Percentiles rank a stretch among this genome's conserved stretches.
Conservation (phyloP, 1,139 yeast species). For the Geotrichum siamense region DNA sequence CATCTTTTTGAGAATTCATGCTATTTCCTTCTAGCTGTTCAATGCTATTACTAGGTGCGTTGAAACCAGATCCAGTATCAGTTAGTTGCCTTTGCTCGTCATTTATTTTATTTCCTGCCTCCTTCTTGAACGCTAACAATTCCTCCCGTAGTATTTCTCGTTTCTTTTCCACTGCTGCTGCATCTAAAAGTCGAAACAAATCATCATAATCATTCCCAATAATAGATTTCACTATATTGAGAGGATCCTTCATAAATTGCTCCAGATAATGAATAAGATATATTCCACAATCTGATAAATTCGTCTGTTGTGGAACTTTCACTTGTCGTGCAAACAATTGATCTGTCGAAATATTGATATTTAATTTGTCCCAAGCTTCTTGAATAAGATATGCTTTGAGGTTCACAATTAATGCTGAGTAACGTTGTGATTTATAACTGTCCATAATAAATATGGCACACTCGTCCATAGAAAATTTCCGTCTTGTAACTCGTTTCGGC, state of each 20-base stretch:
- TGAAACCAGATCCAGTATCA: background rate
- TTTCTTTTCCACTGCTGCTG: constrained; percentile 12
- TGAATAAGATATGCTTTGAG: constrained; percentile 57
- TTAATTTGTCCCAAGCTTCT: constrained; percentile 62
- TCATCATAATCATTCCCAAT: background rate
- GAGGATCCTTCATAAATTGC: constrained; percentile 51
- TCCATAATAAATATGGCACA: constrained; percentile 62
- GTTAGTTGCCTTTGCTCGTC: background rate
- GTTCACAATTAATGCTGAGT: constrained; percentile 39
- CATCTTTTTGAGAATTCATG: background rate
- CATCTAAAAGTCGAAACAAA: constrained; percentile 21
- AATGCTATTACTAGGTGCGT: background rate
- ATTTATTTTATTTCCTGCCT: background rate
- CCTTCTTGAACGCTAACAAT: constrained; percentile 1
- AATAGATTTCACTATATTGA: constrained; percentile 38
- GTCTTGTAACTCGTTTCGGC: too few relatives aligned
- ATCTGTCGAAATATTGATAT: constrained; percentile 42
- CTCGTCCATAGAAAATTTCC: too few relatives aligned
- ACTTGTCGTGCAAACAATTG: constrained; percentile 43
- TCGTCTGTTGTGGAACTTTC: constrained; percentile 74
- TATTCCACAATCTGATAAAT: constrained; percentile 92
- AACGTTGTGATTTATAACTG: constrained; percentile 42
- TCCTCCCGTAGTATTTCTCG: constrained; percentile 5
- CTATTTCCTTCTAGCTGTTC: background rate
- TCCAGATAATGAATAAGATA: constrained; percentile 77